A percentile compares a stretch with the other conserved stretches of the same genome.
Evolutionary conservation across 805 yeast species (phyloP).

Genomic region (Nakazawaea molendinolei): DNA sequence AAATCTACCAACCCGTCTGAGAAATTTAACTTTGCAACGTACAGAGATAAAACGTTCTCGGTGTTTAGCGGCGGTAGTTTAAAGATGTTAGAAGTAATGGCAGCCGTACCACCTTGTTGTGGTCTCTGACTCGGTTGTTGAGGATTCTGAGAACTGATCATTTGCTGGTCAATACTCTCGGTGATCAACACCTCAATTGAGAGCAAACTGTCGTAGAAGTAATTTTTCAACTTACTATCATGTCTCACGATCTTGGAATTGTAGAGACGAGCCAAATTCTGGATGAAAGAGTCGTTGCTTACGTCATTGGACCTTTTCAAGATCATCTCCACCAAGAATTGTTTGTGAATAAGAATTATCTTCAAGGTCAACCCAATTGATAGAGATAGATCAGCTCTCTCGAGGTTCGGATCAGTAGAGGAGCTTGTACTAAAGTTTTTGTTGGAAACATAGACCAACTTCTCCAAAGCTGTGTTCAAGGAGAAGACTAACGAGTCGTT

Average conservation of each 20-base stretch:
- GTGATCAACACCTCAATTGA: slow-evolving; percentile 38
- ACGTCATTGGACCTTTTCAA: slow-evolving; percentile 31
- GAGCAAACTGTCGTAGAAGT: slow-evolving; percentile 52
- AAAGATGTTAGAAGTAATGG: slow-evolving; percentile 3
- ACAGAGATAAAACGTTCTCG: slow-evolving; percentile 3
- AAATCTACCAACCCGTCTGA: slow-evolving; percentile 12
- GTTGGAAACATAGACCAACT: slow-evolving; percentile 26
- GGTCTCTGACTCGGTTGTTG: background rate
- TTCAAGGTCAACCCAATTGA: slow-evolving; percentile 44
- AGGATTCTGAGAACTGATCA: slow-evolving; percentile 12
- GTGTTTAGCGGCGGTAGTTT: slow-evolving; percentile 9
- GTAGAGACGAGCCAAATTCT: slow-evolving; percentile 39
- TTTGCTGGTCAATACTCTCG: slow-evolving; percentile 17
- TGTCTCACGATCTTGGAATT: slow-evolving; percentile 35
- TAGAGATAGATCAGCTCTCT: slow-evolving; percentile 17
- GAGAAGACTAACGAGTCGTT: slow-evolving; percentile 35
- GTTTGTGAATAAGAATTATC: slow-evolving; percentile 52
- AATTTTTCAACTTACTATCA: slow-evolving; percentile 44
- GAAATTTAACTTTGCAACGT: slow-evolving; percentile 8
- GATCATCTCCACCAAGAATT: slow-evolving; percentile 39
- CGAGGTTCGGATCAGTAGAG: background rate
- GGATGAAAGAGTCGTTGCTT: slow-evolving; percentile 39
- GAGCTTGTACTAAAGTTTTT: slow-evolving; percentile 4
- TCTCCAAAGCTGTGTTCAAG: slow-evolving; percentile 32
- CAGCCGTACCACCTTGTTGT: background rate